These are phyloP conservation scores for Macrophomina pseudophaseolina DNA, from an alignment of 2,329 filamentous ascomycete genomes.

Conservation along the genomic window DNA sequence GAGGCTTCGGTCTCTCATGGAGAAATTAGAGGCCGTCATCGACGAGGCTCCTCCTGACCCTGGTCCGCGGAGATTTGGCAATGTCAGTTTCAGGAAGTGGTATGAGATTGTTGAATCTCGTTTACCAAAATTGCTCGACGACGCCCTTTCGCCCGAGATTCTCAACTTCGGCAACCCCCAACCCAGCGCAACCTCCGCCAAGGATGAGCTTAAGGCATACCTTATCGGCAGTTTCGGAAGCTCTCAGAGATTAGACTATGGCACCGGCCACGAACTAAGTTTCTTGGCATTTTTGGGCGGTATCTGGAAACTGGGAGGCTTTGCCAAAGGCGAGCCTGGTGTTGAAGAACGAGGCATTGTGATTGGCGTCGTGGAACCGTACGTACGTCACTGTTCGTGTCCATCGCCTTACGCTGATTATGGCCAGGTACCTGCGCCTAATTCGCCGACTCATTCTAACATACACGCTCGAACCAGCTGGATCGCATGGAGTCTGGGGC, in stretches of 20 bases:
- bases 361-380: conserved; percentile 81
- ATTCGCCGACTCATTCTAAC: conserved; percentile 83
- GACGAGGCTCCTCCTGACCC: conserved; percentile 81
- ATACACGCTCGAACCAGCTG: conserved; percentile 93
- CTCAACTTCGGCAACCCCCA: conserved; percentile 40
- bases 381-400: conserved; percentile 46
- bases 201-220: conserved; percentile 76
- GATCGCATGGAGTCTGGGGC: conserved; percentile 97
- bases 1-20: conserved; percentile 69
- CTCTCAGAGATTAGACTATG: conserved; percentile 87
- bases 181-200: conserved; percentile 52
- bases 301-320: conserved; percentile 88
- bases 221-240: conserved; percentile 88
- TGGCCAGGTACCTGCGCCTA: conserved; percentile 73
- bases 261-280: conserved; percentile 93
- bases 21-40: conserved; percentile 68
- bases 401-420: conserved; percentile 25
- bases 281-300: conserved; percentile 90
- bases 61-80: conserved; percentile 89
- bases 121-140: conserved; percentile 60
- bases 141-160: conserved; percentile 60
- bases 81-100: conserved; percentile 89
- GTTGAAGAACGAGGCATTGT: conserved; percentile 79
- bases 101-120: conserved; percentile 69
- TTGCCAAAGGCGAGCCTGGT: conserved; percentile 62